Evolutionary conservation across 352 stramenopile species (phyloP).

Genomic region (Globisporangium cederbergense): DNA sequence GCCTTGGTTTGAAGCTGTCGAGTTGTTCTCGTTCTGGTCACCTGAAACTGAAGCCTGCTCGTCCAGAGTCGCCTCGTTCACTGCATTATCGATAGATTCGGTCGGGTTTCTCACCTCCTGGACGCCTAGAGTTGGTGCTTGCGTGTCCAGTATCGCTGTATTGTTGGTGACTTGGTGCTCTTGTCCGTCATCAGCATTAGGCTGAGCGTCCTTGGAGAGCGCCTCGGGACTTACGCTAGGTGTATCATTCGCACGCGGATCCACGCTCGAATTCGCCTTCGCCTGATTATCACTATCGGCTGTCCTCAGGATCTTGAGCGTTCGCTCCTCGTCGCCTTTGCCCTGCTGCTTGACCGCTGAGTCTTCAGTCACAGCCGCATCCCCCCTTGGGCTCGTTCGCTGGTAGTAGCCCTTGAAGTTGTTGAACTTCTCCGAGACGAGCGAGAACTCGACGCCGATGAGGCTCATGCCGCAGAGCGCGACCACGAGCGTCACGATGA

Average conservation of each 20-base stretch:
- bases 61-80: background rate
- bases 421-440: background rate
- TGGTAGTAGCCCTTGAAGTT: background rate
- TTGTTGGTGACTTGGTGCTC: too few species aligned
- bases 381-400: background rate
- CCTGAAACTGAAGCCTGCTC: background rate
- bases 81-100: background rate
- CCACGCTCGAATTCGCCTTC: background rate
- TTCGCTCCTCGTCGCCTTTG: background rate
- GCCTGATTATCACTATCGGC: background rate
- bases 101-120: background rate
- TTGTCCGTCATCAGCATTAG: too few species aligned
- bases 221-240: background rate
- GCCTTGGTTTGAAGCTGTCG: background rate
- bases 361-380: background rate
- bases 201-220: too few species aligned
- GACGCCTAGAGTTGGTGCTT: background rate
- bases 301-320: background rate
- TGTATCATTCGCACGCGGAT: background rate
- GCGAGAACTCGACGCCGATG: constrained; percentile 1
- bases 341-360: background rate
- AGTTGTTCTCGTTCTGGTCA: background rate
- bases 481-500: background rate
- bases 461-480: background rate
- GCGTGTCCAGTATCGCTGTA: background rate